phyloP scores from a whole-genome alignment of 176 grass and related monocot genomes.

The Elymus sibiricus region DNA sequence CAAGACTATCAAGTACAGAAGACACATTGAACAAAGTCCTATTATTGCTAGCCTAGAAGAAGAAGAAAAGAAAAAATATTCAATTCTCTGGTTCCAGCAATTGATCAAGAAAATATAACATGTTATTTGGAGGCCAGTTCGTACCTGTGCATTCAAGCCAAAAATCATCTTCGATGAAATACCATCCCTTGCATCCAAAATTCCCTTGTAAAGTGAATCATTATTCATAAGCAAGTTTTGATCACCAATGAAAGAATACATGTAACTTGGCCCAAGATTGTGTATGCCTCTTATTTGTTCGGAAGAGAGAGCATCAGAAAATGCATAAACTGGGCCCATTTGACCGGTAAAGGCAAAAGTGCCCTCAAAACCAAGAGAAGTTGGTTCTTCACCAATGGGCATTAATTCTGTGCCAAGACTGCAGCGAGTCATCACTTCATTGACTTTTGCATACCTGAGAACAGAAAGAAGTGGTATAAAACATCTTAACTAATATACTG shows the following conservation, averaged over 20 bases:
- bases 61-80: slow-evolving; percentile 30
- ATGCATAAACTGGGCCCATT: slow-evolving; percentile 93
- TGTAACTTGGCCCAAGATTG: slow-evolving; percentile 94
- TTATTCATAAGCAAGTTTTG: slow-evolving; percentile 75
- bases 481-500: slow-evolving; percentile 19
- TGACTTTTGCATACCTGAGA: slow-evolving; percentile 93
- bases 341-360: slow-evolving; percentile 85
- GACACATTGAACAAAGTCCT: slow-evolving; percentile 88
- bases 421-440: slow-evolving; percentile 82
- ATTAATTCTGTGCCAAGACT: slow-evolving; percentile 83
- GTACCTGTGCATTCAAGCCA: slow-evolving; percentile 95
- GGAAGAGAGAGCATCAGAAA: slow-evolving; percentile 79
- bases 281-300: slow-evolving; percentile 97
- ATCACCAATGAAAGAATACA: slow-evolving; percentile 96
- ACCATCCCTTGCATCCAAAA: slow-evolving; percentile 81
- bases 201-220: slow-evolving; percentile 64
- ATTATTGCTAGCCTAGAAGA: slow-evolving; percentile 75
- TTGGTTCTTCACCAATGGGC: slow-evolving; percentile 77
- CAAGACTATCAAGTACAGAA: slow-evolving; percentile 57
- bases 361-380: slow-evolving; percentile 69
- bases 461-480: slow-evolving; percentile 26
- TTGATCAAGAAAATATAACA: slow-evolving; percentile 21
- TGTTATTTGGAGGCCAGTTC: slow-evolving; percentile 9
- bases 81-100: slow-evolving; percentile 12
- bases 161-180: slow-evolving; percentile 95